Evolutionary conservation across 2,329 filamentous ascomycete species (phyloP), one percentile per base, ranked within the genome.

Genomic region (Talaromyces sp.): DNA sequence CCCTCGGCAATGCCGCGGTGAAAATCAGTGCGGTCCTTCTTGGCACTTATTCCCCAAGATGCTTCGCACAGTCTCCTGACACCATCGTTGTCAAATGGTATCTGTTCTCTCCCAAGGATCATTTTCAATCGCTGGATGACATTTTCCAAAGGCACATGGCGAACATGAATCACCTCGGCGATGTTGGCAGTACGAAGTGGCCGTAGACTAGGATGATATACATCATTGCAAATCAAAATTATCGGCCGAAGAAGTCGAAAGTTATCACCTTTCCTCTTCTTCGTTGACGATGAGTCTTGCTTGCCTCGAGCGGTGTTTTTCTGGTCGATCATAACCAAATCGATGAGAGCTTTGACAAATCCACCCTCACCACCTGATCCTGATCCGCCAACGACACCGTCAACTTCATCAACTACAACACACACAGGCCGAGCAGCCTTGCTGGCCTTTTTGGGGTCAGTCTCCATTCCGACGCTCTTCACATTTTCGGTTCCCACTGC

Each of bases 191-290:
- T 89, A n/a, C 95, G 86, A 8, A 99, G 80, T 0, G 91, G 92
- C 29, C 92, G 85, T 46, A 99, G 82, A 21, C 93, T 90, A 4
- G 93, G 88, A 67, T 96, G 92, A 70, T 99, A 99, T 0, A 98
- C 86, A 73, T 99, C 96, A 69, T 99, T 99, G 79, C 95, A 99
- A 67, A 99, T 95, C 54, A 99, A 81, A 56, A 99, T 91, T 31
- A 99, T 80, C 0, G 95, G 95, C 52, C 95, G 84, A 76, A 96
- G 84, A 63, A 97, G 83, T 49, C 89, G 85, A 71, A 99, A 99
- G 61, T 88, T 89, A 69, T 98, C 93, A 0, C 88, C 88, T 71
- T 91, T 93, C 74, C 85, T 91, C 62, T 81, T 75, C 49, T 67
- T 73, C 11, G 61, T 63, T 2, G 61, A 64, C 1, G 65, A 60